These are phyloP conservation scores for Sarcomyxa edulis DNA, from an alignment of 768 basidiomycete genomes.

Conservation along the genomic window DNA sequence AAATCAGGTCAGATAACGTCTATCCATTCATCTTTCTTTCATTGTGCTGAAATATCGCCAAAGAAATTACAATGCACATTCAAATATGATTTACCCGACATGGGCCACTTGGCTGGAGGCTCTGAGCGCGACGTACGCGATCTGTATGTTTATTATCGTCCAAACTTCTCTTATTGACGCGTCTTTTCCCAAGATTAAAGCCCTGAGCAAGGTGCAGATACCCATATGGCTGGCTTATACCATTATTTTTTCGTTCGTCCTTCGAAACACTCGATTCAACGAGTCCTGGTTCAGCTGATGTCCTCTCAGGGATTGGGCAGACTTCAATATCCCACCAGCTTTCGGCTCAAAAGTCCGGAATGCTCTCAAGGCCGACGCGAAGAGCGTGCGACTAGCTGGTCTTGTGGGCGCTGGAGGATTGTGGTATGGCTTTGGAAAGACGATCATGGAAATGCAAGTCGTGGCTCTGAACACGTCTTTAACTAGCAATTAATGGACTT, in stretches of 20 bases:
- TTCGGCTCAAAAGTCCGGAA: conserved; percentile 76
- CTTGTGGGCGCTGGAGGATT: conserved; percentile 83
- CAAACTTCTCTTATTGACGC: conserved; percentile 3
- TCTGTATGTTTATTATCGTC: conserved; percentile 6
- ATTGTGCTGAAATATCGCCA: neutral
- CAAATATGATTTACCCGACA: conserved; percentile 74
- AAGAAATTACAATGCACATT: conserved; percentile 95
- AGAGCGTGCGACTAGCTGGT: conserved; percentile 74
- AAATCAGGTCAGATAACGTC: conserved; percentile 80
- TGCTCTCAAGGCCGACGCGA: conserved; percentile 85
- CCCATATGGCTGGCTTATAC: conserved; percentile 92
- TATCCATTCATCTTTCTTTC: neutral
- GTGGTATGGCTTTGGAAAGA: conserved; percentile 92
- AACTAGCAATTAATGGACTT: no score
- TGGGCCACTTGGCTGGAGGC: conserved; percentile 89
- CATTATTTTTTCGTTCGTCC: conserved; percentile 70
- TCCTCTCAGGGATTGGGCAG: conserved; percentile 71
- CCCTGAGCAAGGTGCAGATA: conserved; percentile 70
- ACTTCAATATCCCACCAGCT: conserved; percentile 77
- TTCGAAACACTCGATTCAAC: neutral
- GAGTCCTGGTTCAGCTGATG: conserved; percentile 4
- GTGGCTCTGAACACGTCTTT: neutral
- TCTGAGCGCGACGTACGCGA: conserved; percentile 71
- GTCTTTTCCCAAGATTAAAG: conserved; percentile 55
- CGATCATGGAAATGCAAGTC: conserved; percentile 74